Evolutionary conservation across 2,329 filamentous ascomycete genomes (phyloP).

Genomic region (Ascochyta rabiei): DNA sequence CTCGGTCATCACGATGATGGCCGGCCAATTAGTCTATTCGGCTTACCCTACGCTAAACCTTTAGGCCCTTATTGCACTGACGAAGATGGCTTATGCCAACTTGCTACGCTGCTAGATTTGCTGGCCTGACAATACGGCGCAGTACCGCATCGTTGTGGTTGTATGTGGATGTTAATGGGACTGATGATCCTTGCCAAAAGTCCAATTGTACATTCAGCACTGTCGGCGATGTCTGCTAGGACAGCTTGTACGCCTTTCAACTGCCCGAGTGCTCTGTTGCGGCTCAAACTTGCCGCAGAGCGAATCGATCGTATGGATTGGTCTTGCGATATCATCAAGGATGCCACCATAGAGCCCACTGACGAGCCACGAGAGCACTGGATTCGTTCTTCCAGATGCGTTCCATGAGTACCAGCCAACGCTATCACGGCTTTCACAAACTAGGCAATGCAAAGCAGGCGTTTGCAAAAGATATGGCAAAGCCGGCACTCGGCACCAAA

Average conservation of each 20-base stretch:
- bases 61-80: background rate
- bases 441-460: background rate
- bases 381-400: background rate
- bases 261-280: background rate
- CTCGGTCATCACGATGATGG: background rate
- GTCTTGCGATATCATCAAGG: background rate
- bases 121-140: background rate
- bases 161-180: background rate
- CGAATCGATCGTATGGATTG: background rate
- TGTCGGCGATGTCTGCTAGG: background rate
- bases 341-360: too few species aligned
- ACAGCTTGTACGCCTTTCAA: background rate
- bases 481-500: slow-evolving; percentile 25
- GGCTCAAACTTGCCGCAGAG: background rate
- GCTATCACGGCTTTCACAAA: background rate
- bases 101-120: background rate
- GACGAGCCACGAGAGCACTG: background rate
- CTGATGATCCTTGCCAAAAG: background rate
- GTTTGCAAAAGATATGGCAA: slow-evolving; percentile 11
- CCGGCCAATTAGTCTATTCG: background rate
- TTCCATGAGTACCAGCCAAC: background rate
- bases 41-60: background rate
- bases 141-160: background rate
- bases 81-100: too few species aligned
- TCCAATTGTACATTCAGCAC: background rate